phyloP scores from a whole-genome alignment of 179 eudicot species.

The Beta corolliflora region DNA sequence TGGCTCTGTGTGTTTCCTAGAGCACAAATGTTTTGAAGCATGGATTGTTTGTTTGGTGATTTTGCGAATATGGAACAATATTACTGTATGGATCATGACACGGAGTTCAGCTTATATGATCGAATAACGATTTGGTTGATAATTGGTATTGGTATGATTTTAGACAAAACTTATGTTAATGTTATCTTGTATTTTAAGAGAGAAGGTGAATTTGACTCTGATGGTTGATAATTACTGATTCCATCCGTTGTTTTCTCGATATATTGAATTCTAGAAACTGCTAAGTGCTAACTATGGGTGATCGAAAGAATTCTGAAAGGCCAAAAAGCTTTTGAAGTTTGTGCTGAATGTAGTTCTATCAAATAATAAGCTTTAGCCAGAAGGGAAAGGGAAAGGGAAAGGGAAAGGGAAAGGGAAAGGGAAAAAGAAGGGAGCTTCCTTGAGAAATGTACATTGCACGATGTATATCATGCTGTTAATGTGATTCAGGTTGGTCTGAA shows the following conservation, averaged over 20 bases:
- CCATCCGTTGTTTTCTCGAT: no score
- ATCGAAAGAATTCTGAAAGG: background rate
- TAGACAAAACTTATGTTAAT: background rate
- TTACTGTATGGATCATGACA: background rate
- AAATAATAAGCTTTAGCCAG: background rate
- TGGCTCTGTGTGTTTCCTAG: background rate
- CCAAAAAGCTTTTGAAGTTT: background rate
- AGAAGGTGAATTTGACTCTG: no score
- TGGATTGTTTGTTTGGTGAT: background rate
- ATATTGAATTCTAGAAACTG: background rate
- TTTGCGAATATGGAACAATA: background rate
- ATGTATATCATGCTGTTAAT: background rate
- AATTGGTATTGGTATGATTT: no score
- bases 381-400: no score
- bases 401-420: no score
- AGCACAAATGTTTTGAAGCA: background rate
- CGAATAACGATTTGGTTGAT: no score
- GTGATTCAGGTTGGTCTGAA: background rate
- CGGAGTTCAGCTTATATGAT: background rate
- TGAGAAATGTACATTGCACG: constrained; percentile 12
- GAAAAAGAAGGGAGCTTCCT: background rate
- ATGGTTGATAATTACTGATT: background rate
- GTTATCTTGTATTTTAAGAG: background rate
- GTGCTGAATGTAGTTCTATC: background rate
- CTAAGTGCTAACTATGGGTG: no score